Base-by-base conservation (phyloP, 2,329 filamentous ascomycete species). In the Orbilia ellipsospora region DNA sequence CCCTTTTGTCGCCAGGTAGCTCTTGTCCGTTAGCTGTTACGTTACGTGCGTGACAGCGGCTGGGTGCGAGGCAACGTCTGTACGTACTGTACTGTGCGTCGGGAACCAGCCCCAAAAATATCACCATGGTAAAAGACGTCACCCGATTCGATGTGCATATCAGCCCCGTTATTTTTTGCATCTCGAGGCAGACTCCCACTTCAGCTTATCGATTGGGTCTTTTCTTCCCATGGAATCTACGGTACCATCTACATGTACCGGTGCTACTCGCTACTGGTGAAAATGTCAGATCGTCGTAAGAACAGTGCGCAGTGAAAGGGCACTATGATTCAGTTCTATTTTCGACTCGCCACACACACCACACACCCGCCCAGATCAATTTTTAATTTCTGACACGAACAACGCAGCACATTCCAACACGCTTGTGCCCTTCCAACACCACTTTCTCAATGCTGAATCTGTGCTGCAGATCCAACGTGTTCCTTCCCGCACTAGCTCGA, bases 251-350 rank as follows among this genome's bases (percentile, higher is more conserved):
- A 36, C 31, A 36, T 36, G 31, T 36, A 36, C 31, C 10, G 31
- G 31, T 36, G 31, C 1, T 36, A 36, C 31, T 36, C 5, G 5
- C 23, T 23, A 23, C 23, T 36, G 8, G 31, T 36, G 26, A 20
- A 13, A 15, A n/a, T 52, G 50, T 52, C 50, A 52, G 50, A 52
- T 52, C 13, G 15, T 48, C 44, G 44, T 48, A 7, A 18, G 20
- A 20, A 13, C 50, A 20, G 12, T 18, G 20, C 20, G 50, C 50
- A 52, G 50, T 8, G n/a, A 20, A 18, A 18, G 2, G 6, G 15
- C 44, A 4, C 12, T 23, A 18, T 52, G 50, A 52, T 52, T 52
- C 50, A 52, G 50, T 52, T 52, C 50, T 52, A 52, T 52, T 52
- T 52, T 52, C 20, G 50, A 18, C 16, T 52, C 44, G 44, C 50